These are phyloP conservation scores for Hordeum marinum DNA, from an alignment of 176 grass and related monocot species.

Conservation along the genomic window DNA sequence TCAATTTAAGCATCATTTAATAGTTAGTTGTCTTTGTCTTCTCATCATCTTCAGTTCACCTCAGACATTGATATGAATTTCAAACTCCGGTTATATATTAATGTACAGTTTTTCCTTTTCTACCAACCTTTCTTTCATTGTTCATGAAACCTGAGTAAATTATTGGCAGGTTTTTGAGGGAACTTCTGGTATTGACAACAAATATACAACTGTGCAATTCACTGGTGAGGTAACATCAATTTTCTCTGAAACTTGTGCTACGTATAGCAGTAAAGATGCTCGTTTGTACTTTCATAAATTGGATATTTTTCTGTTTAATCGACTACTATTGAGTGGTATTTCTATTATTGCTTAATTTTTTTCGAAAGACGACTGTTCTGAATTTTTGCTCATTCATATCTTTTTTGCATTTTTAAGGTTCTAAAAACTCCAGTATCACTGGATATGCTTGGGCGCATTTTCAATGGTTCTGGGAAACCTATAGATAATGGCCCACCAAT, in stretches of 20 bases:
- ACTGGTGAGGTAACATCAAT: constrained; percentile 51
- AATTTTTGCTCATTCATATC: neutral
- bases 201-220: constrained; percentile 81
- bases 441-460: constrained; percentile 78
- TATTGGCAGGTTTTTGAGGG: constrained; percentile 62
- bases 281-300: neutral
- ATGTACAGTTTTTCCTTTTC: neutral
- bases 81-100: neutral
- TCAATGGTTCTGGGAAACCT: constrained; percentile 75
- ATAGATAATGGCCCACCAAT: constrained; percentile 70
- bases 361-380: neutral
- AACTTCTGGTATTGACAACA: constrained; percentile 78
- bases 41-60: neutral
- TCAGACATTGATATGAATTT: neutral
- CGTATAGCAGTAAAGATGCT: neutral
- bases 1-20: neutral
- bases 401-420: neutral
- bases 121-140: neutral
- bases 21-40: neutral
- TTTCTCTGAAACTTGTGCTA: neutral
- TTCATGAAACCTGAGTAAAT: constrained; percentile 9
- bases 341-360: neutral
- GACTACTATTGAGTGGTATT: neutral
- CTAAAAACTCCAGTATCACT: constrained; percentile 67
- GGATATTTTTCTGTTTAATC: neutral